Conservation (phyloP, 2,329 filamentous ascomycete genomes). For the Alternaria arbusti region DNA sequence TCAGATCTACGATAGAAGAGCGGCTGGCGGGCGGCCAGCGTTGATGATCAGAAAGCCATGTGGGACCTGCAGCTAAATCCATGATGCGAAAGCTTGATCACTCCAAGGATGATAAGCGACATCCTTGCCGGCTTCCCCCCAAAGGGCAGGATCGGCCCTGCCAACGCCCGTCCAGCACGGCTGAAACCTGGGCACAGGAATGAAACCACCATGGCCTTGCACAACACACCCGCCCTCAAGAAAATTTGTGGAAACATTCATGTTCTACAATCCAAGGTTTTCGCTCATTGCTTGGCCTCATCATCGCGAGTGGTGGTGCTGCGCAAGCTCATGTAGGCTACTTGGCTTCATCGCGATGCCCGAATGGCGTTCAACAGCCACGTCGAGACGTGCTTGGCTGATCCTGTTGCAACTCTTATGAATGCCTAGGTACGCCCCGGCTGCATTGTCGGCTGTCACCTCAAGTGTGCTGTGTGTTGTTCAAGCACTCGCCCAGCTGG, state of each 20-base stretch:
- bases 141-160: background rate
- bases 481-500: background rate
- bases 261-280: background rate
- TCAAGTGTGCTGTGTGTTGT: background rate
- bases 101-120: background rate
- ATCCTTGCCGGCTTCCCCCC: background rate
- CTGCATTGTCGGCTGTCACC: background rate
- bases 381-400: background rate
- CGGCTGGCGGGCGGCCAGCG: background rate
- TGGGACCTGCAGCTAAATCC: conserved; percentile 8
- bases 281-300: background rate
- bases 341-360: background rate
- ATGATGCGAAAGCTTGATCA: conserved; percentile 9
- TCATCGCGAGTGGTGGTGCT: background rate
- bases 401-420: background rate
- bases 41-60: conserved; percentile 3
- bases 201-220: background rate
- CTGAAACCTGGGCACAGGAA: background rate
- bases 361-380: background rate
- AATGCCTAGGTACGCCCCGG: background rate
- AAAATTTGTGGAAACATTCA: background rate
- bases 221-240: background rate
- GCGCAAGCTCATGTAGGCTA: background rate
- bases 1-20: background rate
- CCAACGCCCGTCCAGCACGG: background rate